Percentiles rank a stretch among this genome's conserved stretches.
Conservation (phyloP, 139 green algal species). For the Mychonastes homosphaera region DNA sequence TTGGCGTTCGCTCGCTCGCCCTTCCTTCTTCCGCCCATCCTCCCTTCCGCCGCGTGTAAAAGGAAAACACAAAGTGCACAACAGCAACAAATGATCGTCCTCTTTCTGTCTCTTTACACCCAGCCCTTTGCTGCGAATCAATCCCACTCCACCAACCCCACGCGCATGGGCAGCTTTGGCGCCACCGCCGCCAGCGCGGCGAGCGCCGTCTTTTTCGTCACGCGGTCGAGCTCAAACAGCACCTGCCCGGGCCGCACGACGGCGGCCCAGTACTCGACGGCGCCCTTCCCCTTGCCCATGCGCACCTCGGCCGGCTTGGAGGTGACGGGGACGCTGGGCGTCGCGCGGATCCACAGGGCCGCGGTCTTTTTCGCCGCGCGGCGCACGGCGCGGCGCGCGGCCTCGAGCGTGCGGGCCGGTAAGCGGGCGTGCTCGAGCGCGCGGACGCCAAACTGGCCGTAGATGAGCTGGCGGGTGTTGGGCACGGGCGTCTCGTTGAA, state of each 20-base stretch:
- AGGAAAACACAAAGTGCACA: no score
- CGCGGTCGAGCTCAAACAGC: constrained; percentile 44
- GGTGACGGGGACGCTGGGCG: constrained; percentile 39
- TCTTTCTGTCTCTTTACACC: no score
- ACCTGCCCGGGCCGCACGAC: constrained; percentile 37
- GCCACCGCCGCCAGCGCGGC: constrained; percentile 21
- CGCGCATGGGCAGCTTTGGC: constrained; percentile 34
- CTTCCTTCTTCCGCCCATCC: no score
- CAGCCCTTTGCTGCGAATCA: no score
- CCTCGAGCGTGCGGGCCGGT: constrained; percentile 36
- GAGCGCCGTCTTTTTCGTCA: constrained; percentile 14
- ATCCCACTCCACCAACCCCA: constrained; percentile 38
- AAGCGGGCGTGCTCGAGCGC: constrained; percentile 31
- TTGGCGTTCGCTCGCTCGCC: no score
- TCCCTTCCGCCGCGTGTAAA: no score
- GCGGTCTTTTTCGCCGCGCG: constrained; percentile 34
- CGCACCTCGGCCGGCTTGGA: constrained; percentile 37
- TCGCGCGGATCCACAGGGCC: constrained; percentile 41
- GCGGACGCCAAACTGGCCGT: constrained; percentile 39
- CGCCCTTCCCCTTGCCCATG: constrained; percentile 57
- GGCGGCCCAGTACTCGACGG: constrained; percentile 37
- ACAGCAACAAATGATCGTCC: no score
- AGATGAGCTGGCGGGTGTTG: constrained; percentile 37
- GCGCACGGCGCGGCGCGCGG: constrained; percentile 27
- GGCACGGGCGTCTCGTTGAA: constrained; percentile 38